Percentiles rank a stretch among this genome's conserved stretches.
phyloP scores from a whole-genome alignment of 768 basidiomycete genomes.

The Lactifluus pinguis region DNA sequence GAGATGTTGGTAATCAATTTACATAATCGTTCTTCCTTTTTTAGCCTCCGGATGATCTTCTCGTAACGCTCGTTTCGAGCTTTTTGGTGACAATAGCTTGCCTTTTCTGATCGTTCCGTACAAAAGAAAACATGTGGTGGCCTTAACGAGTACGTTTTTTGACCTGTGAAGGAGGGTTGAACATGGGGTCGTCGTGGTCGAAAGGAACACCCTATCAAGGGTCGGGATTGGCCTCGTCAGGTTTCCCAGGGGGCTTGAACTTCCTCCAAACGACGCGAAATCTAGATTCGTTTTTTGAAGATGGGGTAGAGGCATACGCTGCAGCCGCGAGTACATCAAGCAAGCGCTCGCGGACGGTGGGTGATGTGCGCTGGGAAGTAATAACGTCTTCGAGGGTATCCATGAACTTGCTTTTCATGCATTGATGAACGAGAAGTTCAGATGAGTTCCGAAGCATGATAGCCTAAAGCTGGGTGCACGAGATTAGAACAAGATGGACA shows the following conservation, averaged over 20 bases:
- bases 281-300: constrained; percentile 31
- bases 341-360: constrained; percentile 73
- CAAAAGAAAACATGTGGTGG: too few species aligned
- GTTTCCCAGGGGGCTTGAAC: constrained; percentile 70
- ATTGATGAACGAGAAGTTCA: constrained; percentile 60
- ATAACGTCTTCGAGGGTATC: constrained; percentile 76
- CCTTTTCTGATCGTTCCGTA: too few species aligned
- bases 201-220: constrained; percentile 57
- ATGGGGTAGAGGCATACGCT: constrained; percentile 46
- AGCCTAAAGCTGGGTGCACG: constrained; percentile 60
- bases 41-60: too few species aligned
- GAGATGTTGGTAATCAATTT: too few species aligned
- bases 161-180: too few species aligned
- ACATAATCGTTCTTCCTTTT: too few species aligned
- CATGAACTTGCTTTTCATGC: constrained; percentile 66
- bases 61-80: too few species aligned
- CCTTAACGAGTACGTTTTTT: too few species aligned
- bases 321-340: constrained; percentile 78
- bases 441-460: constrained; percentile 81
- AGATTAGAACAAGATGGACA: background rate
- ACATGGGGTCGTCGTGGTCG: constrained; percentile 50
- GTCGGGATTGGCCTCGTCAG: constrained; percentile 46
- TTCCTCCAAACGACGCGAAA: constrained; percentile 73
- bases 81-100: too few species aligned
- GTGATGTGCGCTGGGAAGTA: constrained; percentile 50